A percentile compares a stretch with the other conserved stretches of the same genome.
phyloP scores from a whole-genome alignment of 257 asterid species.

The Anisodus acutangulus region DNA sequence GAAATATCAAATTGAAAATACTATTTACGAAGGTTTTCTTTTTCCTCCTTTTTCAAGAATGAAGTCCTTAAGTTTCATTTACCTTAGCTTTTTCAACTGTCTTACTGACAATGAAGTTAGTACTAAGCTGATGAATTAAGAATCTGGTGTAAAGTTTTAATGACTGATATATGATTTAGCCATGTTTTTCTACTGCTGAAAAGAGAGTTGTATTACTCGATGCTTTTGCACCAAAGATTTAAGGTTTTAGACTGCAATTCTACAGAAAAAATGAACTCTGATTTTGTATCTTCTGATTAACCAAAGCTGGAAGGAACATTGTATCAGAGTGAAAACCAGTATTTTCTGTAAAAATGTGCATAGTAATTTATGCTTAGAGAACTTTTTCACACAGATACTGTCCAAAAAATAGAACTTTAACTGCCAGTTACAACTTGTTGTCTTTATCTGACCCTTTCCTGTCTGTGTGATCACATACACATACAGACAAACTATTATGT shows the following conservation, averaged over 20 bases:
- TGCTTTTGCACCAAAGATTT: neutral
- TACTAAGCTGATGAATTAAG: neutral
- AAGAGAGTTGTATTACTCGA: neutral
- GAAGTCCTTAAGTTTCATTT: neutral
- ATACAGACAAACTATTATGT: neutral
- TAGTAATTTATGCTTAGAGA: too few relatives aligned
- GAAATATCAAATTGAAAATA: neutral
- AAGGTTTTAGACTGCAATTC: neutral
- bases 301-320: too few relatives aligned
- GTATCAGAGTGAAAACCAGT: too few relatives aligned
- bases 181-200: neutral
- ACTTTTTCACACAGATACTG: neutral
- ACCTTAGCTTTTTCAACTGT: neutral
- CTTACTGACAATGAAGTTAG: neutral
- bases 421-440: neutral
- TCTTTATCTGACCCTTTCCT: neutral
- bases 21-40: neutral
- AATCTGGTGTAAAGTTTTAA: constrained; percentile 36
- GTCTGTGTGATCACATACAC: neutral
- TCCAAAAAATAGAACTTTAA: neutral
- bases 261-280: neutral
- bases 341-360: too few relatives aligned
- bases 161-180: constrained; percentile 24
- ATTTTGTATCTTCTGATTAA: too few relatives aligned
- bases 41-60: neutral